Evolutionary conservation across 2,329 filamentous ascomycete species (phyloP).

Genomic region (Fusarium sublunatum): DNA sequence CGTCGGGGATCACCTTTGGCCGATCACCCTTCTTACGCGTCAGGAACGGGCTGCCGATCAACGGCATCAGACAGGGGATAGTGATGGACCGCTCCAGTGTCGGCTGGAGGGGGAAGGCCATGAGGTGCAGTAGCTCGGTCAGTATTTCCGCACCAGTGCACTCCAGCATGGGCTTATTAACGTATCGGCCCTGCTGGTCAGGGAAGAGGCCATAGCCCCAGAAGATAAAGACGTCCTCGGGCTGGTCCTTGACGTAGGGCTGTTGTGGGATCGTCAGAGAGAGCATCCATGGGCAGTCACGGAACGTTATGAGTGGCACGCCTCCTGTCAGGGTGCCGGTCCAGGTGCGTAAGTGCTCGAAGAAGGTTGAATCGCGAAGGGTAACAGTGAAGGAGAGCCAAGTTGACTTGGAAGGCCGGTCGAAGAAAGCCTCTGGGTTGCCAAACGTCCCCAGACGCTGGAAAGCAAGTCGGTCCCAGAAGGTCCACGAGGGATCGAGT

Average conservation of each 20-base stretch:
- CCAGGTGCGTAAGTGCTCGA: constrained; percentile 39
- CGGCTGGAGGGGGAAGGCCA: constrained; percentile 41
- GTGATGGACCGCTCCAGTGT: constrained; percentile 42
- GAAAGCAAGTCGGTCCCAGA: constrained; percentile 43
- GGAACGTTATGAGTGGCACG: constrained; percentile 43
- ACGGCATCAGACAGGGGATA: constrained; percentile 40
- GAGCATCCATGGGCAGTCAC: constrained; percentile 45
- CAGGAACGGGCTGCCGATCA: constrained; percentile 44
- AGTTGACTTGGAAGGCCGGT: constrained; percentile 45
- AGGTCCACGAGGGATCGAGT: constrained; percentile 41
- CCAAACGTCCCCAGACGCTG: constrained; percentile 39
- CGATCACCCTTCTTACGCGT: constrained; percentile 43
- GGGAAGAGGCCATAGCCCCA: constrained; percentile 46
- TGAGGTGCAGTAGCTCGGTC: constrained; percentile 41
- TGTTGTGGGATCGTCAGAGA: constrained; percentile 42
- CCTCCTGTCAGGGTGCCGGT: constrained; percentile 39
- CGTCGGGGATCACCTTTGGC: constrained; percentile 39
- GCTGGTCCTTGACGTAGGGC: constrained; percentile 42
- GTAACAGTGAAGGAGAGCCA: constrained; percentile 46
- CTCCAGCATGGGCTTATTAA: constrained; percentile 44
- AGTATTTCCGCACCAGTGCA: constrained; percentile 45
- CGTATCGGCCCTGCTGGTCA: constrained; percentile 40
- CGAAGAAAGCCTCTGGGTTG: constrained; percentile 45
- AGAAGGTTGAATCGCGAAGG: constrained; percentile 38
- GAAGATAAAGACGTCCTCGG: constrained; percentile 40